Percentiles rank a stretch among this genome's conserved stretches.
Conservation (phyloP, 257 asterid species). For the Galeopsis tetrahit region DNA sequence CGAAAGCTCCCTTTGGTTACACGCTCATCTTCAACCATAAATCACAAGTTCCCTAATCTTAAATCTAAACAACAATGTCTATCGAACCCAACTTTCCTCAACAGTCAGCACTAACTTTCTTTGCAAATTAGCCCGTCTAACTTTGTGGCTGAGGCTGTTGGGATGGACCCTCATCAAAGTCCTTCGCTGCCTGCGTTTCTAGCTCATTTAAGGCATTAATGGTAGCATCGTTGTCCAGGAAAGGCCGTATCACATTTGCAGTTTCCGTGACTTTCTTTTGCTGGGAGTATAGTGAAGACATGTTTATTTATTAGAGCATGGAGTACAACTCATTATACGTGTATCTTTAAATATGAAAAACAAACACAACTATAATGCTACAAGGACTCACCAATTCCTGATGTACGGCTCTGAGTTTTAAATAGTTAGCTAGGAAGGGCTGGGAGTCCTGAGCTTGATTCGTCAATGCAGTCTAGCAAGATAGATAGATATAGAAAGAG, state of each 20-base stretch:
- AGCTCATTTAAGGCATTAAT: conserved; percentile 61
- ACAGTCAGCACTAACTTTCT: conserved; percentile 42
- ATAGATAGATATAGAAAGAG: background rate
- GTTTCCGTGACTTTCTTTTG: conserved; percentile 60
- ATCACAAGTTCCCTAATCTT: conserved; percentile 28
- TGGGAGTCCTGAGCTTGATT: conserved; percentile 48
- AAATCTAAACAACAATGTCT: conserved; percentile 24
- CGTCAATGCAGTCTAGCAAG: conserved; percentile 42
- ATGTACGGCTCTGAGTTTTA: conserved; percentile 56
- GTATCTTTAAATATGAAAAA: background rate
- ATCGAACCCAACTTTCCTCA: conserved; percentile 30
- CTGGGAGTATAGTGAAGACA: conserved; percentile 42
- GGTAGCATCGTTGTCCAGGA: conserved; percentile 46
- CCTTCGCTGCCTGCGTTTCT: conserved; percentile 50
- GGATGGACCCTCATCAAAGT: conserved; percentile 1
- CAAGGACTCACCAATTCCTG: conserved; percentile 58
- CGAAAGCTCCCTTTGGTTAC: conserved; percentile 22
- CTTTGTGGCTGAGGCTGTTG: conserved; percentile 34
- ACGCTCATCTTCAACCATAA: conserved; percentile 37
- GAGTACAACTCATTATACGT: conserved; percentile 3
- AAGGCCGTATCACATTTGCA: conserved; percentile 54
- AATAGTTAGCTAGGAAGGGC: conserved; percentile 50
- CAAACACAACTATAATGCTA: background rate
- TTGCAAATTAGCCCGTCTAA: conserved; percentile 38
- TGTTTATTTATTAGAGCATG: background rate